Evolutionary conservation across 1,284 basidiomycete species (phyloP).

Genomic region (Omphalotus olearius): DNA sequence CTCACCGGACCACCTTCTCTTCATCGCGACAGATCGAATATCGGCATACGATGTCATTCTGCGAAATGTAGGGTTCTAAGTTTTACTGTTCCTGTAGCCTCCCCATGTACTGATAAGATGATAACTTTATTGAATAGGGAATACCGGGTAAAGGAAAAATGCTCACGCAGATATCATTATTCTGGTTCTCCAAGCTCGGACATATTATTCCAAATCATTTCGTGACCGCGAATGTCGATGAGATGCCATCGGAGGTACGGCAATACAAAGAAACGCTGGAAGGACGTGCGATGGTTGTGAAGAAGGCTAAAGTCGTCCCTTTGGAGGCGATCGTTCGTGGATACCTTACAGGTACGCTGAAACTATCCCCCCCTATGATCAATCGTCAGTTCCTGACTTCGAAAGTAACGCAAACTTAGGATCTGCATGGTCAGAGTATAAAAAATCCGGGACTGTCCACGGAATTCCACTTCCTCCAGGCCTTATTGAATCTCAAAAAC

Average conservation of each 20-base stretch:
- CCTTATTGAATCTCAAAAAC: slow-evolving; percentile 82
- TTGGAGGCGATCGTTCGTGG: slow-evolving; percentile 98
- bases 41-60: slow-evolving; percentile 97
- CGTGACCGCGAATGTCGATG: slow-evolving; percentile 67
- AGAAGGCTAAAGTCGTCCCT: slow-evolving; percentile 85
- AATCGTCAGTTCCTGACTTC: neutral
- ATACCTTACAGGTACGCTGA: slow-evolving; percentile 79
- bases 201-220: slow-evolving; percentile 86
- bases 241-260: slow-evolving; percentile 73
- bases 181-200: slow-evolving; percentile 89
- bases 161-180: slow-evolving; percentile 86
- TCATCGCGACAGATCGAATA: slow-evolving; percentile 95
- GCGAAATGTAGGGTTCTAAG: slow-evolving; percentile 65
- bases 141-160: slow-evolving; percentile 93
- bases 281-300: slow-evolving; percentile 89
- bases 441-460: slow-evolving; percentile 85
- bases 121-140: slow-evolving; percentile 49
- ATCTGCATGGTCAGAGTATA: slow-evolving; percentile 95
- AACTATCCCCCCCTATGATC: neutral
- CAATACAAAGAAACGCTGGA: slow-evolving; percentile 71
- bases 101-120: neutral
- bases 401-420: slow-evolving; percentile 42
- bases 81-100: neutral
- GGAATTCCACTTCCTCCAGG: slow-evolving; percentile 76
- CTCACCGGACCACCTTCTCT: slow-evolving; percentile 71